A percentile compares a stretch with the other conserved stretches of the same genome.
Conservation (phyloP, 169 alveolate genomes). For the Plasmodium reichenowi region DNA sequence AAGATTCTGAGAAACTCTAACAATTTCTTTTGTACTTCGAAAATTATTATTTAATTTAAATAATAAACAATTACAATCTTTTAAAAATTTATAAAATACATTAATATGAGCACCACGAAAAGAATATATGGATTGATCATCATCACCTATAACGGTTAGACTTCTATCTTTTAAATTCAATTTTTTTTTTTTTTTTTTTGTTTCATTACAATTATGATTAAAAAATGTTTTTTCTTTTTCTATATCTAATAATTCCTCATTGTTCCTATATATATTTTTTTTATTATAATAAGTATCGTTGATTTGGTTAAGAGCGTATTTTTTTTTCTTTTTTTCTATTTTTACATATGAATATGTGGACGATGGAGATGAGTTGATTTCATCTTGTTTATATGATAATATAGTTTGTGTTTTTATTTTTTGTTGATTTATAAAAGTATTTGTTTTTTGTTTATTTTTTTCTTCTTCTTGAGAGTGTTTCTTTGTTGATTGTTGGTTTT, state of each 20-base stretch:
- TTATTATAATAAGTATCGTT: background rate
- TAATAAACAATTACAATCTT: slow-evolving; percentile 40
- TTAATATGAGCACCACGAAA: slow-evolving; percentile 87
- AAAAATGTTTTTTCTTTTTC: background rate
- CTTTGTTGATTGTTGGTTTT: too few relatives aligned
- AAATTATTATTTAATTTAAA: slow-evolving; percentile 78
- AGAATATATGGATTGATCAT: slow-evolving; percentile 86
- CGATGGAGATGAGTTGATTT: too few relatives aligned
- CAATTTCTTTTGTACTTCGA: slow-evolving; percentile 82
- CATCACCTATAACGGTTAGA: slow-evolving; percentile 88
- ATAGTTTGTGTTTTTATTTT: too few relatives aligned
- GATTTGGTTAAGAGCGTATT: too few relatives aligned
- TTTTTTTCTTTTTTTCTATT: too few relatives aligned
- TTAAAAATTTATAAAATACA: slow-evolving; percentile 75
- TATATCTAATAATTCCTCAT: background rate
- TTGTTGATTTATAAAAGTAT: too few relatives aligned
- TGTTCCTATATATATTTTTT: background rate
- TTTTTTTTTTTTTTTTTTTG: background rate
- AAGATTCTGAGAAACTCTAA: slow-evolving; percentile 68
- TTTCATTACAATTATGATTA: background rate
- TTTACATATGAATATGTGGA: too few relatives aligned
- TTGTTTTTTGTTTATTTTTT: too few relatives aligned
- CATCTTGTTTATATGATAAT: too few relatives aligned
- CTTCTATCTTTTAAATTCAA: slow-evolving; percentile 15
- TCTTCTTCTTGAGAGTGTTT: too few relatives aligned